Conservation (phyloP, 2,329 filamentous ascomycete species). For the Colletotrichum brevisporum region DNA sequence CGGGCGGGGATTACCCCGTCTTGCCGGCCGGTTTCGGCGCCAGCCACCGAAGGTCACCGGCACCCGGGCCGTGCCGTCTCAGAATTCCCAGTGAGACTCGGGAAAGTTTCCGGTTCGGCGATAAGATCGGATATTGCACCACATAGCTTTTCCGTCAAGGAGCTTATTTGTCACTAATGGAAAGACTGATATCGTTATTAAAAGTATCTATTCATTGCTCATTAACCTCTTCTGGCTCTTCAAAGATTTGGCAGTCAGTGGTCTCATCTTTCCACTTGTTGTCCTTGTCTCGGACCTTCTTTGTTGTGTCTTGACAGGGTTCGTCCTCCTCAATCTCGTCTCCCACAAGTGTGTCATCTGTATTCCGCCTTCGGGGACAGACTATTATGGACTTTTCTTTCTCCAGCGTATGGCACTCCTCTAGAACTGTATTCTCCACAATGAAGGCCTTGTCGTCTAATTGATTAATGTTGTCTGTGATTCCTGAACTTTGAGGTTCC, state of each 20-base stretch:
- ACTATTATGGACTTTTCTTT: neutral
- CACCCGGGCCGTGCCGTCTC: slow-evolving; percentile 10
- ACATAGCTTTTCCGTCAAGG: neutral
- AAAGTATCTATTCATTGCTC: neutral
- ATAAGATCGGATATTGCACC: slow-evolving; percentile 3
- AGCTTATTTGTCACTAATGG: neutral
- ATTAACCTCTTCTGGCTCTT: neutral
- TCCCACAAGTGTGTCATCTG: neutral
- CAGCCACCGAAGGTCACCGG: neutral
- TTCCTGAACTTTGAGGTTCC: neutral
- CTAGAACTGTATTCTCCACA: neutral
- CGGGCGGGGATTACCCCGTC: neutral
- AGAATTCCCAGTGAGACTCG: neutral
- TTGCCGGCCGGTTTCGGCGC: slow-evolving; percentile 21
- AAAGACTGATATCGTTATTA: neutral
- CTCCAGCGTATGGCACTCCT: neutral
- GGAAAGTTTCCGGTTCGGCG: slow-evolving; percentile 5
- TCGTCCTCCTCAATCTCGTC: neutral
- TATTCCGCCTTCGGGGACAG: neutral
- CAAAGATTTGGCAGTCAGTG: neutral
- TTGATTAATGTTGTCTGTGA: neutral
- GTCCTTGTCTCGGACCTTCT: neutral
- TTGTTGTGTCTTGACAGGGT: neutral
- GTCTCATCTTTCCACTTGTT: neutral
- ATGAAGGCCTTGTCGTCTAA: neutral